Conservation (phyloP, 495 filamentous ascomycete genomes). For the Penicillium robsamsonii region DNA sequence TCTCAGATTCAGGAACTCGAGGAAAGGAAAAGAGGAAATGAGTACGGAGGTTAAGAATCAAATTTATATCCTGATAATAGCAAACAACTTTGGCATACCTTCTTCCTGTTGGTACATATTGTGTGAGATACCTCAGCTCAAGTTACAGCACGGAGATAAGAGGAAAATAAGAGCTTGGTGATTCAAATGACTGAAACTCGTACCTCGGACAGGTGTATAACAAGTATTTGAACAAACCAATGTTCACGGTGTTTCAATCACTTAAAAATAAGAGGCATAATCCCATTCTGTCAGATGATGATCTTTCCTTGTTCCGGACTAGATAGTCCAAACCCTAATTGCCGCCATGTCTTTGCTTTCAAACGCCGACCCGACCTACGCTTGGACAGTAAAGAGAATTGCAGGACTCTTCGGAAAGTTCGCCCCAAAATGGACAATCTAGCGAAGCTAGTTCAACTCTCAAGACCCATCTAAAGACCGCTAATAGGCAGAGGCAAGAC, state of each 20-base stretch:
- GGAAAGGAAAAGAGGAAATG: background rate
- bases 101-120: background rate
- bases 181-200: no score
- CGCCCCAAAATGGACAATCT: background rate
- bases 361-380: no score
- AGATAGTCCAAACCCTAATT: no score
- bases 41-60: background rate
- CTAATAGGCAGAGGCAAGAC: background rate
- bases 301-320: no score
- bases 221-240: no score
- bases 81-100: background rate
- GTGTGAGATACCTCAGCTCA: background rate
- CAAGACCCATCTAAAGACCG: background rate
- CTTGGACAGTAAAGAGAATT: background rate
- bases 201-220: no score
- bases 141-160: background rate
- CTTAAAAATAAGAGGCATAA: no score
- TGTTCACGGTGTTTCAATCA: no score
- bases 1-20: background rate
- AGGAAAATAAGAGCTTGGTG: no score
- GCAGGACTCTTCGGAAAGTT: background rate
- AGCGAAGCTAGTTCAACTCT: background rate
- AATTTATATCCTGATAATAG: background rate
- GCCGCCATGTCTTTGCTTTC: no score
- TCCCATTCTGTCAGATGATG: no score